Evolutionary conservation across 441 rosid species (phyloP).

Genomic region (Aleurites moluccanus): DNA sequence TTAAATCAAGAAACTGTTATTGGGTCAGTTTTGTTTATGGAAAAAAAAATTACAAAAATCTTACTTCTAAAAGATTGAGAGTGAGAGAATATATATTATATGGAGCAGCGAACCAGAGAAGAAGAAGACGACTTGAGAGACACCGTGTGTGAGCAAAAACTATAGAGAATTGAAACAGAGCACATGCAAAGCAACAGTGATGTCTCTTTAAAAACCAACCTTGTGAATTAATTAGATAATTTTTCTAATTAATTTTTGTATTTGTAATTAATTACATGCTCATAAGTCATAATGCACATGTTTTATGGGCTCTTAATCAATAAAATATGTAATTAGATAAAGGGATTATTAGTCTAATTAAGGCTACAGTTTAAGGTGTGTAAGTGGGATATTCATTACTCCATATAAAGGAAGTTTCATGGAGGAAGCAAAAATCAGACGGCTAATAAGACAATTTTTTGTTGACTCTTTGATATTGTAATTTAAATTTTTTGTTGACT

Average conservation of each 20-base stretch:
- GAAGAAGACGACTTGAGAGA: constrained; percentile 9
- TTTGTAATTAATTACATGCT: neutral
- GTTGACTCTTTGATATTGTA: neutral
- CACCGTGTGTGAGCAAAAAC: neutral
- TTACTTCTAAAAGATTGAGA: constrained; percentile 11
- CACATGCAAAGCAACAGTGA: constrained; percentile 44
- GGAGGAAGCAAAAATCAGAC: constrained; percentile 6
- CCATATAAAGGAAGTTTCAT: constrained; percentile 15
- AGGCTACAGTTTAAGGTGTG: neutral
- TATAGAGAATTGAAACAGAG: constrained; percentile 2
- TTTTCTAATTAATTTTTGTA: neutral
- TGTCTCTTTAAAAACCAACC: constrained; percentile 26
- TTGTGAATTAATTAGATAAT: neutral
- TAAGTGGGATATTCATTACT: neutral
- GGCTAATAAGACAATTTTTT: neutral
- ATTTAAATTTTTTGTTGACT: too few relatives aligned
- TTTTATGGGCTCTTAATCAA: neutral
- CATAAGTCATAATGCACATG: constrained; percentile 21
- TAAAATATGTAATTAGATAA: constrained; percentile 4
- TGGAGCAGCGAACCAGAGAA: neutral
- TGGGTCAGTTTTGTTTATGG: constrained; percentile 10
- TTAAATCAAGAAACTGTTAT: constrained; percentile 16
- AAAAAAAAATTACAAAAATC: neutral
- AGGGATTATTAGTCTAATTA: constrained; percentile 9
- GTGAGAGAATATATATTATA: neutral